A percentile compares a stretch with the other conserved stretches of the same genome.
Conservation (phyloP, 352 stramenopile genomes). For the Globisporangium spinosum region DNA sequence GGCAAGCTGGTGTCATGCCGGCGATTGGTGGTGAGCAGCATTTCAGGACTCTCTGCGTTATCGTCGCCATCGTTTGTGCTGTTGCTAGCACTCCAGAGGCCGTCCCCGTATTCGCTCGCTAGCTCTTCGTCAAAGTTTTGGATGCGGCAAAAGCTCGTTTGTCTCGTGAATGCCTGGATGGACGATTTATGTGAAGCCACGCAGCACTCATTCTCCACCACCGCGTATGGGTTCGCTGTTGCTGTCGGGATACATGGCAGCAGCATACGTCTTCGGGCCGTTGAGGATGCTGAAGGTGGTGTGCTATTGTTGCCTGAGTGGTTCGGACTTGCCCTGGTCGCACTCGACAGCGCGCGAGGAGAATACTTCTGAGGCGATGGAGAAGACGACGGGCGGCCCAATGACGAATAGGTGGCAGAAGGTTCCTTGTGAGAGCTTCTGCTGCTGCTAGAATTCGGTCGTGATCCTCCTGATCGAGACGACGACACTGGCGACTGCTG, state of each 20-base stretch:
- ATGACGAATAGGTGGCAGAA: background rate
- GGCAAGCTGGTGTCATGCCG: background rate
- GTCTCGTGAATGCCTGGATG: conserved; percentile 1
- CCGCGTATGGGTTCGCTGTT: conserved; percentile 4
- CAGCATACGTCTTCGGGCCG: conserved; percentile 9
- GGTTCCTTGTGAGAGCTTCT: background rate
- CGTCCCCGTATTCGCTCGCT: background rate
- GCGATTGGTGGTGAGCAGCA: background rate
- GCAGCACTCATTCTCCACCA: background rate
- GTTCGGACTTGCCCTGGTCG: background rate
- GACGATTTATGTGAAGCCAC: background rate
- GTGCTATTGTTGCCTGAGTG: background rate
- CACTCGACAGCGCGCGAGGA: background rate
- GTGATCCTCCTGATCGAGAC: background rate
- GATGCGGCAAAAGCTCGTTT: conserved; percentile 14
- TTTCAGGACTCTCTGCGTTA: background rate
- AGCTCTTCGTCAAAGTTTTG: conserved; percentile 7
- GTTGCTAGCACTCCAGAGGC: background rate
- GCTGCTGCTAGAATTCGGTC: conserved; percentile 12
- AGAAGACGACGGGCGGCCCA: background rate
- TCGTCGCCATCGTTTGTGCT: background rate
- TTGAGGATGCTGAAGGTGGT: background rate
- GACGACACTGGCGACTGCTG: conserved; percentile 8
- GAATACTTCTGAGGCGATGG: conserved; percentile 7
- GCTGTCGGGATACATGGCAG: conserved; percentile 8